Evolutionary conservation across 306 rosid species (phyloP).

Genomic region (Morella rubra): DNA sequence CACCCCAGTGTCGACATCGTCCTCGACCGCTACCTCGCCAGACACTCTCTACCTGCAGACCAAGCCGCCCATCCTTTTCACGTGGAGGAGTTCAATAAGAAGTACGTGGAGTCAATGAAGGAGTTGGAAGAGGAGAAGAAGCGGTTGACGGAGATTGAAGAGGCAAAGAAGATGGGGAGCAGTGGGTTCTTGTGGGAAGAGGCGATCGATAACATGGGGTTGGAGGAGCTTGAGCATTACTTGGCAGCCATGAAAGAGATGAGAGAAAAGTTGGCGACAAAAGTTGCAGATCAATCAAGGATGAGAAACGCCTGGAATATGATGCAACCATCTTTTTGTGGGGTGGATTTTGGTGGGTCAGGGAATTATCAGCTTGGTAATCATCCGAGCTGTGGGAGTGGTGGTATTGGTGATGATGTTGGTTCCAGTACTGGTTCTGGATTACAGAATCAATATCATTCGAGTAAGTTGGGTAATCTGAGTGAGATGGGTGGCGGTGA

Average conservation of each 20-base stretch:
- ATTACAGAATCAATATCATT: background rate
- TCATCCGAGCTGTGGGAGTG: background rate
- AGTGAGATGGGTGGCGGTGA: background rate
- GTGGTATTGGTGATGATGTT: background rate
- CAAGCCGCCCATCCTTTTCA: background rate
- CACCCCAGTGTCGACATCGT: constrained; percentile 35
- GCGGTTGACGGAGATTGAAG: constrained; percentile 11
- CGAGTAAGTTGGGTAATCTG: background rate
- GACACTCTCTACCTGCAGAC: background rate
- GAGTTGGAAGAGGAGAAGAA: constrained; percentile 37
- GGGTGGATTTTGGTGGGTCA: background rate
- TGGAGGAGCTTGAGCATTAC: constrained; percentile 33
- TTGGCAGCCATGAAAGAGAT: constrained; percentile 34
- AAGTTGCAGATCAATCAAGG: constrained; percentile 9
- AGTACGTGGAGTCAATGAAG: constrained; percentile 32
- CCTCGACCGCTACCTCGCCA: constrained; percentile 29
- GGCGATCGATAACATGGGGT: constrained; percentile 31
- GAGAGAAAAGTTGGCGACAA: constrained; percentile 26
- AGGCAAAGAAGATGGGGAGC: constrained; percentile 1
- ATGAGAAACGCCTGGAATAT: background rate
- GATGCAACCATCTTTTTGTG: background rate
- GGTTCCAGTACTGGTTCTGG: too few species aligned
- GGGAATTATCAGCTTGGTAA: background rate
- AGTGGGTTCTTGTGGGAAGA: constrained; percentile 43
- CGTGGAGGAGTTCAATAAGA: constrained; percentile 17